Evolutionary conservation across 176 grass and related monocot species (phyloP).

Genomic region (Bromus sterilis): DNA sequence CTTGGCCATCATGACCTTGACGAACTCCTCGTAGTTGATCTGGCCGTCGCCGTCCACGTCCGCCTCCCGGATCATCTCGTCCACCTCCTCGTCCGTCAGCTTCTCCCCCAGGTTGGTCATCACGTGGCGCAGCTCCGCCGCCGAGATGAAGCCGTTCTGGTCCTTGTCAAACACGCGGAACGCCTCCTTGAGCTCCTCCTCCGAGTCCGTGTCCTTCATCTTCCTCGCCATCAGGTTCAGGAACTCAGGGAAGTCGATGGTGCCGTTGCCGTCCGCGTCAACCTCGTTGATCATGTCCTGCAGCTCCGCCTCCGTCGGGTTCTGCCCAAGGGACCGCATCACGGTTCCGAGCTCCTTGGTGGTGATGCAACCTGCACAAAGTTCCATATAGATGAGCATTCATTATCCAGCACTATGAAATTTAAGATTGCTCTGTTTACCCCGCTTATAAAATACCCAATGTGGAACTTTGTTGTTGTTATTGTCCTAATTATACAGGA

Average conservation of each 20-base stretch:
- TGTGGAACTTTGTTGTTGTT: neutral
- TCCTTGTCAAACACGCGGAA: conserved; percentile 74
- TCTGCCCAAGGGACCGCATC: conserved; percentile 69
- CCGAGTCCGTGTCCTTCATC: conserved; percentile 71
- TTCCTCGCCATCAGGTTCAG: conserved; percentile 70
- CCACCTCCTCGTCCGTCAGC: conserved; percentile 58
- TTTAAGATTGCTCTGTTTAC: neutral
- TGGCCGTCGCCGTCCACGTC: conserved; percentile 62
- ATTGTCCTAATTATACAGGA: neutral
- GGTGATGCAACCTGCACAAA: conserved; percentile 52
- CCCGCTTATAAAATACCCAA: neutral
- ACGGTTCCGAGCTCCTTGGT: conserved; percentile 74
- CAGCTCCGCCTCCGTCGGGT: conserved; percentile 67
- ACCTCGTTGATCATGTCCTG: conserved; percentile 82
- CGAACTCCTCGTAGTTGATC: conserved; percentile 73
- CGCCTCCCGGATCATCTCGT: conserved; percentile 68
- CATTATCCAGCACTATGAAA: neutral
- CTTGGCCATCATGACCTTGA: conserved; percentile 85
- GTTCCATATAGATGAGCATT: neutral
- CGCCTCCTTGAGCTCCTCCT: conserved; percentile 73
- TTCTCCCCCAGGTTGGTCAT: conserved; percentile 81
- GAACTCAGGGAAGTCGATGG: conserved; percentile 71
- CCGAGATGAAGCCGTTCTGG: conserved; percentile 74
- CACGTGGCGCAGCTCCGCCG: conserved; percentile 71
- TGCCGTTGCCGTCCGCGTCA: conserved; percentile 67